Evolutionary conservation across 345 rosid species (phyloP).

Genomic region (Barbarea vulgaris): DNA sequence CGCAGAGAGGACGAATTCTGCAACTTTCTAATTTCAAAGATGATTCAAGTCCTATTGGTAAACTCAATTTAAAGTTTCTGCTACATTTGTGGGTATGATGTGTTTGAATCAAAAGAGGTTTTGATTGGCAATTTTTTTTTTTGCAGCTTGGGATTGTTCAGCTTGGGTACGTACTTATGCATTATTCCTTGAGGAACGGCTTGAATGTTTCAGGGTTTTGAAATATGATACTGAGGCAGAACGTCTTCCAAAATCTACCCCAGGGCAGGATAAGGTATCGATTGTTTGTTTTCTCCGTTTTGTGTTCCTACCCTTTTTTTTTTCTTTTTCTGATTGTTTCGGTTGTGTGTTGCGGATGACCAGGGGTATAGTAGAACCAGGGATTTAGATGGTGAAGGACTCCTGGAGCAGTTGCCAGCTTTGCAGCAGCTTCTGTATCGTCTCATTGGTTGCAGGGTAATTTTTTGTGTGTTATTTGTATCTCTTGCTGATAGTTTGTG

Average conservation of each 20-base stretch:
- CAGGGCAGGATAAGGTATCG: constrained; percentile 83
- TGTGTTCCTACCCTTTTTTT: background rate
- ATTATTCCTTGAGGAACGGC: constrained; percentile 88
- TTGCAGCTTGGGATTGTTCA: constrained; percentile 98
- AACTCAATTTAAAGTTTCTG: constrained; percentile 8
- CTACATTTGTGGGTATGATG: background rate
- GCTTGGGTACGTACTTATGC: constrained; percentile 99
- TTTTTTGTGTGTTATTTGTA: background rate
- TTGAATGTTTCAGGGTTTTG: constrained; percentile 87
- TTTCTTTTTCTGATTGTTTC: constrained; percentile 22
- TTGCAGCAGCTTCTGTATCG: constrained; percentile 88
- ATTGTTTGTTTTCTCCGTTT: background rate
- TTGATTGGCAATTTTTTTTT: background rate
- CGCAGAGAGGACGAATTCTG: constrained; percentile 82
- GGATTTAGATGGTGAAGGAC: constrained; percentile 78
- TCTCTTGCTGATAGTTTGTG: constrained; percentile 10
- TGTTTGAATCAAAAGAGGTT: background rate
- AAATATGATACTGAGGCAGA: constrained; percentile 96
- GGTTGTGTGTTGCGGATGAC: constrained; percentile 24
- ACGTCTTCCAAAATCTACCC: constrained; percentile 79
- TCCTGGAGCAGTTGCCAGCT: constrained; percentile 90
- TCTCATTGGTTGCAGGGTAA: constrained; percentile 95
- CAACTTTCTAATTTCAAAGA: constrained; percentile 96
- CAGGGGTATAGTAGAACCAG: constrained; percentile 95
- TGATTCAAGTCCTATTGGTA: constrained; percentile 96